These are phyloP conservation scores for Rugonectria rugulosa DNA, from an alignment of 2,329 filamentous ascomycete species.

Conservation along the genomic window DNA sequence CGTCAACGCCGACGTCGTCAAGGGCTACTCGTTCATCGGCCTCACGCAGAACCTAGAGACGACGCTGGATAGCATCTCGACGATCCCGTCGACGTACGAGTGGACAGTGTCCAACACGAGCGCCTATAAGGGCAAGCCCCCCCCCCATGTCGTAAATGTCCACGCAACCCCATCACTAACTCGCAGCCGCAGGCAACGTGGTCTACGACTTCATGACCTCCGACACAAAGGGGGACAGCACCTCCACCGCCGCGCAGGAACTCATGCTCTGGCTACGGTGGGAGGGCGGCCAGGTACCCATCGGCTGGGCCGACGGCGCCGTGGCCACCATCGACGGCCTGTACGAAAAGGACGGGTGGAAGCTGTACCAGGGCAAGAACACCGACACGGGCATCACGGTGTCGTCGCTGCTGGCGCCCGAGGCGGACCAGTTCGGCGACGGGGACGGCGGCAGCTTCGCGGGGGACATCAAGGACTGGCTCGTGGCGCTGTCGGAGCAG, in stretches of 20 bases:
- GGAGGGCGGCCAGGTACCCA: constrained; percentile 24
- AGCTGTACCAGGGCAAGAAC: constrained; percentile 28
- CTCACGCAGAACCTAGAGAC: constrained; percentile 24
- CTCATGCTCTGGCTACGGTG: constrained; percentile 30
- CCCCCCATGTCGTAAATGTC: no score
- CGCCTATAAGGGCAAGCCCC: constrained; percentile 25
- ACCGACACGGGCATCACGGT: constrained; percentile 28
- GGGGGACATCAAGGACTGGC: constrained; percentile 31
- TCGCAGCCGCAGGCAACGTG: constrained; percentile 24
- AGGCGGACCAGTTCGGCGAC: constrained; percentile 21
- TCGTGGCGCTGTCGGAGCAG: constrained; percentile 22
- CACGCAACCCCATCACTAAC: no score
- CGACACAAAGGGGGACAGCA: constrained; percentile 26
- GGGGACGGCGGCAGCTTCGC: constrained; percentile 12
- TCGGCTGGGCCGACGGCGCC: constrained; percentile 24
- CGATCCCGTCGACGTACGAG: constrained; percentile 21
- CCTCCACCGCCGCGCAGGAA: constrained; percentile 19
- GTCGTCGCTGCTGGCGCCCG: constrained; percentile 18
- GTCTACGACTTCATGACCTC: constrained; percentile 33
- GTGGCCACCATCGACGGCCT: constrained; percentile 26
- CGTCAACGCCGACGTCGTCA: constrained; percentile 16
- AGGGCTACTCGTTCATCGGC: constrained; percentile 29
- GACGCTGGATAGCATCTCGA: constrained; percentile 17
- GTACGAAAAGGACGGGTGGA: constrained; percentile 28
- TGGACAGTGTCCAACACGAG: constrained; percentile 19